Base-by-base conservation (phyloP, 805 yeast genomes). In the Cyberlindnera misumaiensis region DNA sequence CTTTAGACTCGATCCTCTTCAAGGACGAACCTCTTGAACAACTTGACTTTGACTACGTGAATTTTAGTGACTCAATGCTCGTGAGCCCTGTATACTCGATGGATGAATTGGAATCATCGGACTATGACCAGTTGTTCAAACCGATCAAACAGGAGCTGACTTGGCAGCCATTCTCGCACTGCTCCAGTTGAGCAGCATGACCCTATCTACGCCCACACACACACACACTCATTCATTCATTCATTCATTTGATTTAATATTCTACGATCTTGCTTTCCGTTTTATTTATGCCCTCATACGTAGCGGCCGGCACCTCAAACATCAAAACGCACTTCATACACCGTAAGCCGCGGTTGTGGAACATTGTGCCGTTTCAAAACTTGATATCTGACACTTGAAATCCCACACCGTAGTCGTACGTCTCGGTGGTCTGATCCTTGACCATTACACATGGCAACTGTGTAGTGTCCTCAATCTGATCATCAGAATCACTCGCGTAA, bases 81-180 rank as follows among this genome's bases (percentile, higher is more conserved):
- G 42, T 48, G 47, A 44, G 48, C 5, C 52, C 52, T 3, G 45
- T 44, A 6, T 44, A 42, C 26, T 42, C 47, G 18, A 34, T 41
- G n/a, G 47, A 43, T 25, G 46, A 43, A 11, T 22, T 44, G 24
- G 44, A 35, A 12, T 33, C 42, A 11, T 27, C 40, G 5, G 37
- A 35, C 30, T 29, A 34, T 15, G 43, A 42, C 11, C 35, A 40
- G 17, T 39, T 40, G 32, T 30, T 28, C 16, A 34, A 27, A n/a
- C 31, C 24, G 5, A 20, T 20, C 24, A 20, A 20, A 20, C 24
- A 20, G 24, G 24, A 20, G 8, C 24, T 20, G 24, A 5, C 24
- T 6, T 20, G 24, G 24, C 24, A 20, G 24, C 24, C 24, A 8
- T 20, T 20, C 24, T 20, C 24, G 24, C 24, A 20, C 24, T 20